Percentiles rank a stretch among this genome's conserved stretches.
Conservation (phyloP, 495 filamentous ascomycete genomes). For the Penicillium steckii region DNA sequence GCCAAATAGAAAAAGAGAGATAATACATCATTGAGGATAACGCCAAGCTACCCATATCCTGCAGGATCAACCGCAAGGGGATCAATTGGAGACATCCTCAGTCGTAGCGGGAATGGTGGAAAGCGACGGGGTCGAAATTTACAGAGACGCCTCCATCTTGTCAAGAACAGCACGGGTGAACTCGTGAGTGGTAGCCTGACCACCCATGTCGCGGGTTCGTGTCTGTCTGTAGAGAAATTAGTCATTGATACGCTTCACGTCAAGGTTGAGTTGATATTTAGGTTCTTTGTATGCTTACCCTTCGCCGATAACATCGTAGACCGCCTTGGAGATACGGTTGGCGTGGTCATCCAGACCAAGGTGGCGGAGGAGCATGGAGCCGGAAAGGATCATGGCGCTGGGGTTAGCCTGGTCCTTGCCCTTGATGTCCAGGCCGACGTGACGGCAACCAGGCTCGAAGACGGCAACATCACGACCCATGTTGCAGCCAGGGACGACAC, state of each 20-base stretch:
- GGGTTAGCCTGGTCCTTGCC: slow-evolving; percentile 99
- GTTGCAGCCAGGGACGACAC: slow-evolving; percentile 97
- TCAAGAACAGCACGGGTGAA: slow-evolving; percentile 91
- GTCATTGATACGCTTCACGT: background rate
- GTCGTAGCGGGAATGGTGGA: slow-evolving; percentile 22
- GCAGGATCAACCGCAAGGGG: slow-evolving; percentile 10
- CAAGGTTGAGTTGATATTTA: background rate
- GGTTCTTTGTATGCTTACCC: slow-evolving; percentile 64
- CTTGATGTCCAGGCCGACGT: slow-evolving; percentile 98
- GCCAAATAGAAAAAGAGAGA: slow-evolving; percentile 29
- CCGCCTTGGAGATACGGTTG: slow-evolving; percentile 94
- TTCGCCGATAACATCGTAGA: slow-evolving; percentile 93
- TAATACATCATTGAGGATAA: slow-evolving; percentile 35
- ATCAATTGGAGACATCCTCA: slow-evolving; percentile 11
- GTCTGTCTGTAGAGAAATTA: slow-evolving; percentile 57
- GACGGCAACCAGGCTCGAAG: slow-evolving; percentile 97
- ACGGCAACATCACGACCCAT: slow-evolving; percentile 98
- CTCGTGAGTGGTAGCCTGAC: slow-evolving; percentile 81
- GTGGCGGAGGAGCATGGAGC: slow-evolving; percentile 94
- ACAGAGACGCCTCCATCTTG: slow-evolving; percentile 77
- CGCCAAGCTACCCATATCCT: slow-evolving; percentile 10
- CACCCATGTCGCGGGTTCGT: slow-evolving; percentile 94
- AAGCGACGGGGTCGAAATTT: slow-evolving; percentile 22
- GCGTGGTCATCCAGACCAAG: slow-evolving; percentile 95
- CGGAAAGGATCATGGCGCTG: slow-evolving; percentile 89